phyloP scores from a whole-genome alignment of 1,284 basidiomycete genomes.

The Puccinia polysora region DNA sequence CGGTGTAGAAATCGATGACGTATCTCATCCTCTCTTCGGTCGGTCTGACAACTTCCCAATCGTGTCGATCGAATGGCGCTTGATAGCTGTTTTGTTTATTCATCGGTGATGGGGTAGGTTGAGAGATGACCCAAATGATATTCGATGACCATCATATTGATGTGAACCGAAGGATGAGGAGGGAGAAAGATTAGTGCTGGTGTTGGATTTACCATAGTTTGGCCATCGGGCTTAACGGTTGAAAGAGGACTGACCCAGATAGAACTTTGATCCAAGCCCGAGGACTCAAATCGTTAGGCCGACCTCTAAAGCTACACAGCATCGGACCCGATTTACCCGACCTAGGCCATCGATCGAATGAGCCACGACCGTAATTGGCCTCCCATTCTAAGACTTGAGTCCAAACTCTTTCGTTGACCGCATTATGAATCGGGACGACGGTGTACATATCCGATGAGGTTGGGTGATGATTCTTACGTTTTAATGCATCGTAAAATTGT shows the following conservation, averaged over 20 bases:
- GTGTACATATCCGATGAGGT: constrained; percentile 73
- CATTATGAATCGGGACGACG: constrained; percentile 97
- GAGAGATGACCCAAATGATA: not conserved
- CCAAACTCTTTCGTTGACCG: constrained; percentile 97
- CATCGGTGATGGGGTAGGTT: no score
- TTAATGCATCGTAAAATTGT: constrained; percentile 94
- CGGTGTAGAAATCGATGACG: constrained; percentile 97
- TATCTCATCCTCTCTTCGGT: constrained; percentile 68
- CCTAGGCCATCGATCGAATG: constrained; percentile 42
- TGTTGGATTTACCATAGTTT: not conserved
- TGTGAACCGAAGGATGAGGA: constrained; percentile 4
- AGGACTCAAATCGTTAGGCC: constrained; percentile 68
- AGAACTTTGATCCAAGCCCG: constrained; percentile 76
- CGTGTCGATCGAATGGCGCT: constrained; percentile 91
- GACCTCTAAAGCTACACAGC: constrained; percentile 59
- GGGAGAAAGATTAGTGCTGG: not conserved
- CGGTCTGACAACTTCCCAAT: constrained; percentile 85
- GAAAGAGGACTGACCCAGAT: constrained; percentile 63
- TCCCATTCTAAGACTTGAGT: constrained; percentile 86
- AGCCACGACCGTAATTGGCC: constrained; percentile 46
- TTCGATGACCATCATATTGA: not conserved
- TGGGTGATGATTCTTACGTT: constrained; percentile 77
- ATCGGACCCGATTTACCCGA: constrained; percentile 49
- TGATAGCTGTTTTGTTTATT: constrained; percentile 73
- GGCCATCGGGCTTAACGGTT: not conserved